phyloP scores from a whole-genome alignment of 805 yeast species.

The Yarrowia keelungensis region DNA sequence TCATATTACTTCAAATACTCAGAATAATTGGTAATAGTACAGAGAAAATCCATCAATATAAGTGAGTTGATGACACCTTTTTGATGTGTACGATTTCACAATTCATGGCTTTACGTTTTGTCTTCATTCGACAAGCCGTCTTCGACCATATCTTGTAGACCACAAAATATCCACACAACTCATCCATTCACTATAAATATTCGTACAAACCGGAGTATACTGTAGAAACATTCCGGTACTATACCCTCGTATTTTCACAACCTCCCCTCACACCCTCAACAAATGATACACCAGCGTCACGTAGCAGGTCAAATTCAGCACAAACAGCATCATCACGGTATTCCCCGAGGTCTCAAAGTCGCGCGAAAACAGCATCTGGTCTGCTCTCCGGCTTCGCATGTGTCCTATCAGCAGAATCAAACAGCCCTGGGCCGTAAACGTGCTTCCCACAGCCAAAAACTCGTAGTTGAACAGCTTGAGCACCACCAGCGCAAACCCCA shows the following conservation, averaged over 20 bases:
- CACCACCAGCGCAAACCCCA: slow-evolving; percentile 69
- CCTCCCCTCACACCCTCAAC: background rate
- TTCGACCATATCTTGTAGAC: no score
- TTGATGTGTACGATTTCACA: no score
- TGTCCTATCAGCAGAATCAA: slow-evolving; percentile 43
- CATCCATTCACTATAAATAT: no score
- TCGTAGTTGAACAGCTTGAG: slow-evolving; percentile 68
- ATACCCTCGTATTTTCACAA: no score
- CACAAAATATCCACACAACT: no score
- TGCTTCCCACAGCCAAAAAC: slow-evolving; percentile 69
- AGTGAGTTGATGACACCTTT: no score
- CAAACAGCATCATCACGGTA: slow-evolving; percentile 18
- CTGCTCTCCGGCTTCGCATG: slow-evolving; percentile 3
- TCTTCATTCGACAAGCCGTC: no score
- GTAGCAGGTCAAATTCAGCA: slow-evolving; percentile 11
- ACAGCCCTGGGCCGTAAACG: slow-evolving; percentile 66
- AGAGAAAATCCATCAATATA: no score
- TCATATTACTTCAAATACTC: no score
- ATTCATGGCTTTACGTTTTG: no score
- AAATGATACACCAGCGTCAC: slow-evolving; percentile 4
- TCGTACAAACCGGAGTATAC: no score
- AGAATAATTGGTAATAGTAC: no score
- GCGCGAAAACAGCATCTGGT: background rate
- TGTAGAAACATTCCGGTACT: background rate
- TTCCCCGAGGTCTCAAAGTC: slow-evolving; percentile 10